Evolutionary conservation across 202 grass and related monocot genomes (phyloP), one percentile per base, ranked within the genome.

Genomic region (Eragrostis tef): DNA sequence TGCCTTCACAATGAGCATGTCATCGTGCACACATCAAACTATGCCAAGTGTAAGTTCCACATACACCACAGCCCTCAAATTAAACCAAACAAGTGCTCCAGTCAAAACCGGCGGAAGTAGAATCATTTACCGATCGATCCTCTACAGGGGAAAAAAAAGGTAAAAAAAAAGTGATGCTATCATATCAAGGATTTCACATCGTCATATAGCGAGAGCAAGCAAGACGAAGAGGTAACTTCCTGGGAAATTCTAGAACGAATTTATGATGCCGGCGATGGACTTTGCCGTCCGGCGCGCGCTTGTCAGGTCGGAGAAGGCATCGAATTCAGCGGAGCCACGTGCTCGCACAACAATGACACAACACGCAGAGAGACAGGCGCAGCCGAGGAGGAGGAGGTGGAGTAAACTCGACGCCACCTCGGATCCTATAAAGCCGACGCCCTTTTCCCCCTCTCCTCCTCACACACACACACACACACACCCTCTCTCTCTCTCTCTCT

Each of bases 221-320:
- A 27, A 7, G 19, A 11, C n/a, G n/a, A 60, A 60, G 57, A 43
- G 53, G 85, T 76, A 81, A 78, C 66, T 77, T 83, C 9, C 7
- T 3, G 47, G 7, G 58, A 58, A 49, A 73, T 79, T 57, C 73
- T 64, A 41, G 36, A 73, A 79, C 47, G 60, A 59, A 73, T 51
- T 73, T 26, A 72, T 70, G 67, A 27, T 58, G 64, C 21, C 29
- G 71, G 69, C 71, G 41, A 43, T 53, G 57, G 74, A 61, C 54
- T 75, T 61, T 21, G 75, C 60, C 34, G 34, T 26, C 74, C 14
- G 8, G 73, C 13, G 5, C 0, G 54, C 3, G 75, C 24, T 89
- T 85, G 78, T 72, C 79, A 82, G 76, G n/a, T 67, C 73, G 61
- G 67, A 86, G 73, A 89, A 86, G 83, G 67, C 73, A 86, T 50